Conservation (phyloP, 495 filamentous ascomycete species). For the Penicillium riverlandense region DNA sequence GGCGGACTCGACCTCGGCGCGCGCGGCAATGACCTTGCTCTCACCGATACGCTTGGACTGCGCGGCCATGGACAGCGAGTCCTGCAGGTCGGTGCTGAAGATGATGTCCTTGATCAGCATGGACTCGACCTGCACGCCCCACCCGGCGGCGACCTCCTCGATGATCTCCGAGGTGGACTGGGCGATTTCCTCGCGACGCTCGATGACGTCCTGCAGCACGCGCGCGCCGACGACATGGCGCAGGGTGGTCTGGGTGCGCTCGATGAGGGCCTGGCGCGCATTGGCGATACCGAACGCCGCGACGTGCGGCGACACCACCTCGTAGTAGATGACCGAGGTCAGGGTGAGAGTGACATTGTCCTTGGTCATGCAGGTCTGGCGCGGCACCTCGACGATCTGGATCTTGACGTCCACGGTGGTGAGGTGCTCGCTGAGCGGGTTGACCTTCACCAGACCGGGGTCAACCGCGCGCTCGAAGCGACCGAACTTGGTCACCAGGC, state of each 20-base stretch:
- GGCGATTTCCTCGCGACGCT: slow-evolving; percentile 96
- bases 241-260: slow-evolving; percentile 96
- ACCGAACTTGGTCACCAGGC: slow-evolving; percentile 91
- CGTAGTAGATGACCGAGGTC: slow-evolving; percentile 98
- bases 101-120: slow-evolving; percentile 99
- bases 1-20: slow-evolving; percentile 93
- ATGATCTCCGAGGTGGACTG: slow-evolving; percentile 94
- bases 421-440: slow-evolving; percentile 83
- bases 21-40: slow-evolving; percentile 93
- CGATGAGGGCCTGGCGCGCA: slow-evolving; percentile 86
- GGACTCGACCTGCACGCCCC: slow-evolving; percentile 93
- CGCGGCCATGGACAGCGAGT: slow-evolving; percentile 99
- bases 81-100: slow-evolving; percentile 92
- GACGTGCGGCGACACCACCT: slow-evolving; percentile 91
- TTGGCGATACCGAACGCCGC: slow-evolving; percentile 96
- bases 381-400: slow-evolving; percentile 94
- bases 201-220: slow-evolving; percentile 96
- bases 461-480: slow-evolving; percentile 95
- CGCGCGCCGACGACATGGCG: slow-evolving; percentile 95
- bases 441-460: slow-evolving; percentile 95
- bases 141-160: slow-evolving; percentile 86
- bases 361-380: slow-evolving; percentile 99
- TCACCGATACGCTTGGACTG: slow-evolving; percentile 96
- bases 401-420: slow-evolving; percentile 98
- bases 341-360: slow-evolving; percentile 94